Evolutionary conservation across 2,329 filamentous ascomycete species (phyloP), one percentile per base, ranked within the genome.

Genomic region (Neodidymelliopsis sp.): DNA sequence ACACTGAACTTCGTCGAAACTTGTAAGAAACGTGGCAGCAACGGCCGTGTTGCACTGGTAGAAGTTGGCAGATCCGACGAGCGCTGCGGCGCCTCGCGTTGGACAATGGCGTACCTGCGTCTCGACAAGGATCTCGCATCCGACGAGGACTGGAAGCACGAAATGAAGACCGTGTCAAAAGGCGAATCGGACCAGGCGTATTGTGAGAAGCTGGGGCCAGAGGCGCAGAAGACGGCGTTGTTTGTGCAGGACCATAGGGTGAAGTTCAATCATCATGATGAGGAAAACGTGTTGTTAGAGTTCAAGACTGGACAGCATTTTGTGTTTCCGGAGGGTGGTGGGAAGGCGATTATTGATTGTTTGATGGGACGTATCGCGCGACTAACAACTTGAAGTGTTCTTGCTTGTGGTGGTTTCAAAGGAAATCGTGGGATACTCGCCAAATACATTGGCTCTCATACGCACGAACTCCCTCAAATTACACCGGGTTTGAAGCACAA

Each of bases 21-120:
- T 44, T 71, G 66, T 57, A 68, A 69, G 23, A 66, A 65, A 33
- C 52, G 64, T 16, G 59, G 62, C 36, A 75, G 73, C 53, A 54
- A 52, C 30, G 69, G 69, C 10, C 69, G 63, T n/a, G 73, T 75
- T 4, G 72, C 74, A 6, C 54, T 75, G 19, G 64, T 76, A 25
- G 74, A 76, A 54, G 72, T 69, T 6, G 72, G 73, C 24, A 71
- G 69, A 44, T 62, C 71, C 15, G 71, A 67, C 20, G 74, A 75
- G 54, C 68, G 73, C 47, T 74, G 71, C 46, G 73, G 73, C 29
- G 73, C 74, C 25, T 73, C 66, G 7, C 63, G 72, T 38, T 75
- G 73, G 74, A 75, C 72, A 3, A 74, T 74, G 70, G 72, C 74
- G 4, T 75, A 74, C 49, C 62, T 77, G 6, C 60, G 72, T n/a